Conservation (phyloP, 306 rosid species). For the Dicorynia guianensis region DNA sequence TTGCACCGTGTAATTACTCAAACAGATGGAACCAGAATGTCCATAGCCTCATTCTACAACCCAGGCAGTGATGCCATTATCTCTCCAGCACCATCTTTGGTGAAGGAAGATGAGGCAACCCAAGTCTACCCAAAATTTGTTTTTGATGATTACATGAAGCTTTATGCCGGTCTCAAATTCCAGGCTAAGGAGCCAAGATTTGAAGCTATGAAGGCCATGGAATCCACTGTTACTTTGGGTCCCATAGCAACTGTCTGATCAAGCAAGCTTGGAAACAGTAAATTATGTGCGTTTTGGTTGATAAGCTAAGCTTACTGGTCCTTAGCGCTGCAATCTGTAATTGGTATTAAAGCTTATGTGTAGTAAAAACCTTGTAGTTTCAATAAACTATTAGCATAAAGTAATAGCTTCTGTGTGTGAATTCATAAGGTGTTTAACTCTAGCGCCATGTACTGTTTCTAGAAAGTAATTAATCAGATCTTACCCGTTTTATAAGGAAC, state of each 20-base stretch:
- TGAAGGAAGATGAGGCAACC: conserved; percentile 50
- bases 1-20: conserved; percentile 76
- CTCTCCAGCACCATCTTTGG: conserved; percentile 71
- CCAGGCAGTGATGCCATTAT: conserved; percentile 83
- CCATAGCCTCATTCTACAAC: conserved; percentile 87
- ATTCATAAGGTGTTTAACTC: background rate
- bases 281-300: background rate
- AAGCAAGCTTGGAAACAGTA: background rate
- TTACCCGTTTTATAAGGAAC: background rate
- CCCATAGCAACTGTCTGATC: conserved; percentile 60
- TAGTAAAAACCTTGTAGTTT: background rate
- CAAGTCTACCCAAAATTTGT: conserved; percentile 77
- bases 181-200: conserved; percentile 89
- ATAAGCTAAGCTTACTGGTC: background rate
- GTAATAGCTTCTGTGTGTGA: background rate
- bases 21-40: conserved; percentile 78
- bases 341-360: background rate
- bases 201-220: conserved; percentile 80
- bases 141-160: conserved; percentile 91
- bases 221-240: conserved; percentile 41
- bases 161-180: conserved; percentile 74
- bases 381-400: background rate
- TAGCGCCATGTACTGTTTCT: background rate
- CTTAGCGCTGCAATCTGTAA: background rate
- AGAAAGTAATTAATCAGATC: background rate